Evolutionary conservation across 306 rosid species (phyloP).

Genomic region (Mimosa bimucronata): DNA sequence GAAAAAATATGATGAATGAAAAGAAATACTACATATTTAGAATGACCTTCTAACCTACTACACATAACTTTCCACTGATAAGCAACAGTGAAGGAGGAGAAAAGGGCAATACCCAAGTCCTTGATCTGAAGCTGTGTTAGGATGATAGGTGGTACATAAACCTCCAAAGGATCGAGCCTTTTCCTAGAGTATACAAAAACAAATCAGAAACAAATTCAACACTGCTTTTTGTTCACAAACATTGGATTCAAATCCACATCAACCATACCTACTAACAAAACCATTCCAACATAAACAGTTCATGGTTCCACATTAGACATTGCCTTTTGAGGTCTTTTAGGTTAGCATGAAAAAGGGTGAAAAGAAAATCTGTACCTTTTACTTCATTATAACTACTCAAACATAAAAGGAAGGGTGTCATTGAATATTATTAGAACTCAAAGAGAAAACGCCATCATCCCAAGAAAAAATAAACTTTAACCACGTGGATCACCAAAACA

Average conservation of each 20-base stretch:
- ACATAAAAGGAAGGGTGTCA: neutral
- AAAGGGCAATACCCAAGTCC: constrained; percentile 73
- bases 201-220: constrained; percentile 25
- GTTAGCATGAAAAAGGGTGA: neutral
- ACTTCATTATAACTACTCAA: neutral
- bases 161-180: constrained; percentile 88
- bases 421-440: neutral
- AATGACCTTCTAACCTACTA: neutral
- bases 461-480: neutral
- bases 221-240: neutral
- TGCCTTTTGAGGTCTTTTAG: neutral
- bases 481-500: neutral
- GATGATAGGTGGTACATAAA: constrained; percentile 82
- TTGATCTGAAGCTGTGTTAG: constrained; percentile 79
- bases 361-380: neutral
- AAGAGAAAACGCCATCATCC: neutral
- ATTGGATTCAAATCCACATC: constrained; percentile 10
- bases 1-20: neutral
- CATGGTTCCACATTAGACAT: neutral
- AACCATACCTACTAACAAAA: constrained; percentile 1
- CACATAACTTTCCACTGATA: neutral
- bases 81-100: neutral
- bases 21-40: constrained; percentile 10
- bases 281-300: neutral
- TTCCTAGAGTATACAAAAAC: constrained; percentile 50